Percentiles rank a stretch among this genome's conserved stretches.
Conservation (phyloP, 768 basidiomycete species). For the Strobilomyces dryophilus region DNA sequence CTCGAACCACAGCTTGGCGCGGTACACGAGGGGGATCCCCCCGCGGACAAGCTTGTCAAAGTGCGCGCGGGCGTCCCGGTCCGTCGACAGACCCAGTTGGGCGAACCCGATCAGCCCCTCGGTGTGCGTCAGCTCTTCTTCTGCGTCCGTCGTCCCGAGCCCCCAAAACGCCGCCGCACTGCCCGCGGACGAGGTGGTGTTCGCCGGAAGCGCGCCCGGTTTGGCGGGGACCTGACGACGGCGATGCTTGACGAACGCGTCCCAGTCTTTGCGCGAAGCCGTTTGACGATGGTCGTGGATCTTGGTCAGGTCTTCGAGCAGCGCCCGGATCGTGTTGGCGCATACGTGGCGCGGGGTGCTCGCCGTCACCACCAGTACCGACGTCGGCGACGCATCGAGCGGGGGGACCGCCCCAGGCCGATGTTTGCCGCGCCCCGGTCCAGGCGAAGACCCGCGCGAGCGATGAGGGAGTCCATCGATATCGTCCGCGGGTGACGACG, state of each 20-base stretch:
- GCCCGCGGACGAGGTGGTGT: slow-evolving; percentile 26
- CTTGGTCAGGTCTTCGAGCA: slow-evolving; percentile 72
- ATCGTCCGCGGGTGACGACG: slow-evolving; percentile 19
- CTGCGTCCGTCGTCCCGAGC: slow-evolving; percentile 56
- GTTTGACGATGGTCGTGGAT: slow-evolving; percentile 81
- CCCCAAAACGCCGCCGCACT: slow-evolving; percentile 66
- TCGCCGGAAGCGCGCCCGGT: slow-evolving; percentile 12
- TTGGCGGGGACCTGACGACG: slow-evolving; percentile 38
- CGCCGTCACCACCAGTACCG: slow-evolving; percentile 56
- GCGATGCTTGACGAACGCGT: slow-evolving; percentile 74
- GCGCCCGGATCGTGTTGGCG: slow-evolving; percentile 63
- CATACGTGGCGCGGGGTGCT: slow-evolving; percentile 74
- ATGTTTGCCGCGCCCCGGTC: slow-evolving; percentile 46
- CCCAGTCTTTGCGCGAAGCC: slow-evolving; percentile 76
- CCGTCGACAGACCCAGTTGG: slow-evolving; percentile 75
- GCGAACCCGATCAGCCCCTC: slow-evolving; percentile 90
- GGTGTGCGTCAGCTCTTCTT: slow-evolving; percentile 74
- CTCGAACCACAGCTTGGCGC: slow-evolving; percentile 90
- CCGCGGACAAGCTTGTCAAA: slow-evolving; percentile 76
- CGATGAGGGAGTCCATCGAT: slow-evolving; percentile 25
- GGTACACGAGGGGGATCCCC: slow-evolving; percentile 85
- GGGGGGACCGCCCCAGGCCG: slow-evolving; percentile 37
- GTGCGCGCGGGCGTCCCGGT: slow-evolving; percentile 66
- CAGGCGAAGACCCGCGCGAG: slow-evolving; percentile 38
- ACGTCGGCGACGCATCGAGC: slow-evolving; percentile 29